Base-by-base conservation (phyloP, 306 rosid genomes). In the Medicago truncatula region DNA sequence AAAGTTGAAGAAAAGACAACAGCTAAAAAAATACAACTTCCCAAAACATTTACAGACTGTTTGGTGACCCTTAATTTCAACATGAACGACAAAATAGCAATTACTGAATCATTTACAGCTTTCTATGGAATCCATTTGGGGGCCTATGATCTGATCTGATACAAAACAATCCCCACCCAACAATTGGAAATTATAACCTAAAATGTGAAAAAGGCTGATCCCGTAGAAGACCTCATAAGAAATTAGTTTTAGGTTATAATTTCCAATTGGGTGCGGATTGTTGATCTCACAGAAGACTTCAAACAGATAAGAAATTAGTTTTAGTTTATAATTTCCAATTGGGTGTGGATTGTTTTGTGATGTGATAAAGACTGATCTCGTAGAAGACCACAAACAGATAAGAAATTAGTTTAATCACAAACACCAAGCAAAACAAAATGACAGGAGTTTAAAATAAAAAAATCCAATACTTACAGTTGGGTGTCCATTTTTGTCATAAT, bases 401-500 rank as follows among this genome's bases (percentile, higher is more conserved):
- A 40, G 18, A 46, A 47, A 17, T 0, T 18, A 15, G 15, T 9
- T 28, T 5, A 36, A 73, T 15, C 7, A 18, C 23, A 10, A 75
- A 17, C 3, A 20, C 31, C 2, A 25, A 2, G 13, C n/a, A 53
- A 8, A 47, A 28, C 9, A 73, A 20, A 53, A 28, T 9, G 15
- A 43, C 2, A 56, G 5, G 11, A 54, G 5, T 38, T 49, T 34
- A 16, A 10, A 79, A 70, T 8, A 46, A 34, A 73, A 73, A 73
- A 43, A 6, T 20, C 14, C 38, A 67, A 28, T 56, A 84, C 99
- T 85, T 85, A 95, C 99, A 83, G 90, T 92, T 81, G 92, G 82
- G 40, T 81, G 96, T 9, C 99, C 99, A 85, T 88, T 88, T 76
- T 81, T 92, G 88, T 95, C 93, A 84, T 85, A 95, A 86, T 95